Base-by-base conservation (phyloP, 305 asterid species). In the Fraxinus platypoda region DNA sequence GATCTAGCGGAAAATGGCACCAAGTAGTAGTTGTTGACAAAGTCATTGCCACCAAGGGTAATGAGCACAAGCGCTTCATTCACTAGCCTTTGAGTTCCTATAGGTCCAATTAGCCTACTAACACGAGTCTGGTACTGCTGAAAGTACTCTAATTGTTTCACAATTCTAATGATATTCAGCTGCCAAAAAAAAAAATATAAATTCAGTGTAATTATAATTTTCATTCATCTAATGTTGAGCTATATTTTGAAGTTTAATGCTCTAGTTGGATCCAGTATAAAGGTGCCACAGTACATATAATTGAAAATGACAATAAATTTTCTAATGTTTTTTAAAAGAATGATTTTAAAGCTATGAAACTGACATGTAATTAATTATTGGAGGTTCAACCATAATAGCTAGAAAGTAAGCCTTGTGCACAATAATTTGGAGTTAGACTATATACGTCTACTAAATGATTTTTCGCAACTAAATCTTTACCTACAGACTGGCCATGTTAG, bases 1-100 rank as follows among this genome's bases (percentile, higher is more conserved):
- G 96, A 90, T 83, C 97, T 90, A 9, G 89, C 92, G 6, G 97
- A 92, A 84, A 87, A 90, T 0, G 94, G 96, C 37, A 92, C 90
- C 85, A 93, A 81, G 77, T 88, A 93, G 84, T 93, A 93, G 80
- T 93, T 93, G 83, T 93, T 93, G 68, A 93, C 96, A 57, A 93
- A 93, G 26, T 93, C 97, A 43, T 93, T 93, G 74, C 97, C 95
- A 2, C 95, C 97, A 5, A 93, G 92, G 1, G 95, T 91, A 26
- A 93, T 92, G 82, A 93, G 94, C 41, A 92, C 93, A 1, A 92
- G 93, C 26, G 94, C 96, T 30, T 84, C 81, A 79, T 92, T 92
- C 68, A 93, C 96, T 2, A 93, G 83, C 4, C 84, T 81, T 43
- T 81, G 77, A 23, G 93, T 87, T 49, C 84, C 83, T 7, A 74